These are phyloP conservation scores for Astrephomene gubernaculifera DNA, from an alignment of 139 green algal species.

Conservation along the genomic window DNA sequence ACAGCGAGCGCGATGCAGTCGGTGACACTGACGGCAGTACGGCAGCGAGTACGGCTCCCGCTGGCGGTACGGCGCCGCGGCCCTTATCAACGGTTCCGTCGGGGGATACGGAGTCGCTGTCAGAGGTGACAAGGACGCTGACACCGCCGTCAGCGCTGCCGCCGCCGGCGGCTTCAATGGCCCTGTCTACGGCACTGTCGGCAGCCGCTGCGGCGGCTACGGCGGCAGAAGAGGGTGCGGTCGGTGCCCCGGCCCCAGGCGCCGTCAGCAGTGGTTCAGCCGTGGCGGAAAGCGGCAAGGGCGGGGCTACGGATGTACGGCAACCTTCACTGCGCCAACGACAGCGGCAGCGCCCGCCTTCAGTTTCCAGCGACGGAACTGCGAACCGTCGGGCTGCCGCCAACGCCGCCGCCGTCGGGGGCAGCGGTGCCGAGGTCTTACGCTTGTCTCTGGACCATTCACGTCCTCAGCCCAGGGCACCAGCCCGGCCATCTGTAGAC, in stretches of 20 bases:
- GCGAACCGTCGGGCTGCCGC: too few relatives aligned
- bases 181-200: conserved; percentile 9
- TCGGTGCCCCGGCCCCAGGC: not conserved
- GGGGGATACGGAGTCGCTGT: not conserved
- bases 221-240: not conserved
- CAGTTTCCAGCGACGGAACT: not conserved
- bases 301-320: not conserved
- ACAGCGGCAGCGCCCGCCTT: not conserved
- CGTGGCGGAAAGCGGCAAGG: too few relatives aligned
- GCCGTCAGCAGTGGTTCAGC: too few relatives aligned
- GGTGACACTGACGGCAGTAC: too few relatives aligned
- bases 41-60: too few relatives aligned
- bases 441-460: too few relatives aligned
- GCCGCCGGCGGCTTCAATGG: not conserved
- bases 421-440: too few relatives aligned
- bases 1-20: too few relatives aligned
- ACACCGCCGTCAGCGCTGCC: not conserved
- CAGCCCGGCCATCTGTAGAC: too few relatives aligned
- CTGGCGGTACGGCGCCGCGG: not conserved
- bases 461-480: too few relatives aligned
- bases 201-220: not conserved
- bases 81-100: conserved; percentile 32
- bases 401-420: not conserved
- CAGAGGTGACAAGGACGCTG: not conserved
- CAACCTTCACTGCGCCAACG: not conserved